phyloP scores from a whole-genome alignment of 192 early-diverging fungal genomes.

The Coemansia sp. region DNA sequence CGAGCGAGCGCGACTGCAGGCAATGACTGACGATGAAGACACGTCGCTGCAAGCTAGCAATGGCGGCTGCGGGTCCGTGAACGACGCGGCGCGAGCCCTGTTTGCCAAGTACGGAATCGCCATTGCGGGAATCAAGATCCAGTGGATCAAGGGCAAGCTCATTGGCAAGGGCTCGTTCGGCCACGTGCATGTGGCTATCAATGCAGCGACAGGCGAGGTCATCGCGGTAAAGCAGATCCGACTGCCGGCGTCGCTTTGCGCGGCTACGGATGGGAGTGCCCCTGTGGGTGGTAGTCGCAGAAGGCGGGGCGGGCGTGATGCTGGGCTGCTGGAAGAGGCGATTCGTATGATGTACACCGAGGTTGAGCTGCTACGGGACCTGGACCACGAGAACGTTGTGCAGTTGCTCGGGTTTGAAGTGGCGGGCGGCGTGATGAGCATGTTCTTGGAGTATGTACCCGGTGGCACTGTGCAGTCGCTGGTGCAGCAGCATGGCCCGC shows the following conservation, averaged over 20 bases:
- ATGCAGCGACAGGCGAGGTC: constrained; percentile 68
- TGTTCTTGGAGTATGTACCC: constrained; percentile 96
- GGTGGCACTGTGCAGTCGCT: constrained; percentile 85
- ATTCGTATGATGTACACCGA: constrained; percentile 68
- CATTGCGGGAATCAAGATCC: constrained; percentile 51
- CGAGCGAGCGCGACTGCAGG: constrained; percentile 22
- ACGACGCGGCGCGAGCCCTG: constrained; percentile 40
- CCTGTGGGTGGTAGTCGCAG: neutral
- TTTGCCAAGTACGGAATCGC: constrained; percentile 45
- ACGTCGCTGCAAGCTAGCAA: neutral
- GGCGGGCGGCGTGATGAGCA: constrained; percentile 71
- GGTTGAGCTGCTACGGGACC: constrained; percentile 68
- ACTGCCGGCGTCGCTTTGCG: constrained; percentile 50
- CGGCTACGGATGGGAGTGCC: constrained; percentile 1
- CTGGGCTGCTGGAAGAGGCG: constrained; percentile 20
- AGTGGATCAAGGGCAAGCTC: constrained; percentile 72
- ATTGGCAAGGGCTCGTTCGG: constrained; percentile 87
- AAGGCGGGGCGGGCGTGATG: neutral
- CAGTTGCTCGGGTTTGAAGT: constrained; percentile 84
- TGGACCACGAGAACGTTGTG: constrained; percentile 91
- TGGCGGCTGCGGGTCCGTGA: constrained; percentile 6
- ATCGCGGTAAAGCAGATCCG: constrained; percentile 85
- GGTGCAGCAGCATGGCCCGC: constrained; percentile 68
- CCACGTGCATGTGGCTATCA: constrained; percentile 73
- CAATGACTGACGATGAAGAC: neutral